phyloP scores from a whole-genome alignment of 768 basidiomycete species.

The Candolleomyces aberdarensis region DNA sequence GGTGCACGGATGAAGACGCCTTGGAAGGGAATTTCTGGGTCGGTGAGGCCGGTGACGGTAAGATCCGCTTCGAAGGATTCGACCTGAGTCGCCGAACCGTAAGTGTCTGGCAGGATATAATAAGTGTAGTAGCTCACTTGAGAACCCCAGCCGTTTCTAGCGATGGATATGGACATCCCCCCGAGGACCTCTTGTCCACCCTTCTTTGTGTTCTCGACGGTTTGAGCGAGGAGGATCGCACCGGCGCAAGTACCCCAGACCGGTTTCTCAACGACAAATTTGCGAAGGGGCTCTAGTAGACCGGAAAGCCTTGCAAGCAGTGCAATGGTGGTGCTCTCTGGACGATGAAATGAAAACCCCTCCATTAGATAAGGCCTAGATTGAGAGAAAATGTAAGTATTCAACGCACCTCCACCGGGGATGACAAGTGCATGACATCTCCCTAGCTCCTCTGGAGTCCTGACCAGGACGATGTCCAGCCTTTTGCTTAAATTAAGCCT shows the following conservation, averaged over 20 bases:
- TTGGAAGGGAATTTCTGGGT: slow-evolving; percentile 61
- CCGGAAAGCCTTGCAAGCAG: slow-evolving; percentile 70
- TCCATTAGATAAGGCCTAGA: background rate
- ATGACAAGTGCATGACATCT: slow-evolving; percentile 85
- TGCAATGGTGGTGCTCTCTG: slow-evolving; percentile 92
- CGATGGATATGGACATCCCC: slow-evolving; percentile 75
- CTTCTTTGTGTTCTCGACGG: slow-evolving; percentile 74
- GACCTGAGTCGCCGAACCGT: slow-evolving; percentile 41
- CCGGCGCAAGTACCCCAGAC: slow-evolving; percentile 98
- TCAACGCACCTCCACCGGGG: slow-evolving; percentile 76
- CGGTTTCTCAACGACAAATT: slow-evolving; percentile 69
- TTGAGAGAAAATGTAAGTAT: background rate
- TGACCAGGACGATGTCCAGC: slow-evolving; percentile 57
- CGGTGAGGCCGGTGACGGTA: slow-evolving; percentile 55
- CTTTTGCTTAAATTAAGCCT: slow-evolving; percentile 45
- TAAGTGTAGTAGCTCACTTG: slow-evolving; percentile 52
- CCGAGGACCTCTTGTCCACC: slow-evolving; percentile 86
- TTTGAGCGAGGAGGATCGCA: slow-evolving; percentile 80
- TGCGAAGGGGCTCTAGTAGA: slow-evolving; percentile 73
- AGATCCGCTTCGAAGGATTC: slow-evolving; percentile 90
- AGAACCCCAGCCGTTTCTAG: slow-evolving; percentile 92
- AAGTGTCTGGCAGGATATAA: background rate
- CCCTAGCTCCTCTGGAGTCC: slow-evolving; percentile 69
- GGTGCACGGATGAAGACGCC: slow-evolving; percentile 96
- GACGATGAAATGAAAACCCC: background rate